Conservation (phyloP, 371 early-diverging fungal genomes). For the Nematocida homosporus region DNA sequence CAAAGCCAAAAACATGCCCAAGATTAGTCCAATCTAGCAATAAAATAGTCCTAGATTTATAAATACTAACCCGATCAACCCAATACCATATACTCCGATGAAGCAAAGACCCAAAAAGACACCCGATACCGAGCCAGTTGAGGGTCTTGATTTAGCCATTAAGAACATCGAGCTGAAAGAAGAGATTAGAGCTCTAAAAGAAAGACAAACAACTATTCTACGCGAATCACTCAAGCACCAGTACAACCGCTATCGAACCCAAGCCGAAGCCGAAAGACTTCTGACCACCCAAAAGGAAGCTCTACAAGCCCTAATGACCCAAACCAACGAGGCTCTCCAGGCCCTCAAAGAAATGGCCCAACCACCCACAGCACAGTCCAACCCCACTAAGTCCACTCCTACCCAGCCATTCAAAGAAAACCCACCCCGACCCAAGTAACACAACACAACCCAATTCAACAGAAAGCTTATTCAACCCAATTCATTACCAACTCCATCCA, state of each 20-base stretch:
- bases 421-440: not conserved
- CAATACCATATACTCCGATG: not conserved
- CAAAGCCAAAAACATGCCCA: not conserved
- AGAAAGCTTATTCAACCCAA: constrained; percentile 19
- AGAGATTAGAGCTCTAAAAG: constrained; percentile 33
- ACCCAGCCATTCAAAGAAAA: not conserved
- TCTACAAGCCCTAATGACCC: not conserved
- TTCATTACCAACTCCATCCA: too few species aligned
- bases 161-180: constrained; percentile 53
- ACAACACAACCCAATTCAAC: constrained; percentile 9
- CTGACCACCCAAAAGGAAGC: constrained; percentile 12
- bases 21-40: not conserved
- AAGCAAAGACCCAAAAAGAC: constrained; percentile 1
- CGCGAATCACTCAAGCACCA: constrained; percentile 33
- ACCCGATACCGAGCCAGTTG: not conserved
- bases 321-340: constrained; percentile 2
- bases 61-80: not conserved
- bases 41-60: not conserved
- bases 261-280: constrained; percentile 32
- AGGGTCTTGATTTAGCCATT: constrained; percentile 26
- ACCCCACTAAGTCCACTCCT: too few species aligned
- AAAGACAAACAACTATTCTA: constrained; percentile 27
- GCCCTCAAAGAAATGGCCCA: not conserved
- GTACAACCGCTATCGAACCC: constrained; percentile 24
- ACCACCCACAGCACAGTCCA: not conserved